Evolutionary conservation across 257 asterid genomes (phyloP).

Genomic region (Solanum clarkiae): DNA sequence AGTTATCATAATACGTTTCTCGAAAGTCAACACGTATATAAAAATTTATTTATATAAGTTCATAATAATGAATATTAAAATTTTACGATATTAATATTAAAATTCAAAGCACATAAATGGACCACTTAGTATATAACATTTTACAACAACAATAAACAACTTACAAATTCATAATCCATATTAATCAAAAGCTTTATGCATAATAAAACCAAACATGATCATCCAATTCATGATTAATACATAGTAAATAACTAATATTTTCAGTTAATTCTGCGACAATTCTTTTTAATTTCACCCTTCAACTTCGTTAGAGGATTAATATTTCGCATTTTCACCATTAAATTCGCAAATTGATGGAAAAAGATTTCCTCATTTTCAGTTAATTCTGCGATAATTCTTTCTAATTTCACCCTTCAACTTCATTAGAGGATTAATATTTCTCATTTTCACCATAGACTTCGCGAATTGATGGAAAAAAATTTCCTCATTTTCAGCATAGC

Average conservation of each 20-base stretch:
- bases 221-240: not conserved
- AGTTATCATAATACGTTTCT: too few species aligned
- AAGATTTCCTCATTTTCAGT: conserved; percentile 40
- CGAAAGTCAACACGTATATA: too few species aligned
- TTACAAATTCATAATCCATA: not conserved
- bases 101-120: not conserved
- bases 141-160: not conserved
- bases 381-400: conserved; percentile 40
- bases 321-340: conserved; percentile 71
- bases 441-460: conserved; percentile 64
- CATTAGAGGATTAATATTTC: conserved; percentile 42
- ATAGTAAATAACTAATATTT: not conserved
- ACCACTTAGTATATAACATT: not conserved
- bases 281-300: conserved; percentile 55
- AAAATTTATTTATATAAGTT: too few species aligned
- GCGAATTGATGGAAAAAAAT: conserved; percentile 56
- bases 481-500: conserved; percentile 42
- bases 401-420: conserved; percentile 59
- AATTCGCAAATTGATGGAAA: conserved; percentile 49
- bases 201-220: not conserved
- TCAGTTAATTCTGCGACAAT: conserved; percentile 45
- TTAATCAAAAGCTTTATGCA: not conserved
- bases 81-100: too few species aligned
- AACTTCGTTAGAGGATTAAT: conserved; percentile 44
- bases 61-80: too few species aligned